These are phyloP conservation scores for Cyclotella kingstonii DNA, from an alignment of 108 stramenopile genomes.

Conservation along the genomic window DNA sequence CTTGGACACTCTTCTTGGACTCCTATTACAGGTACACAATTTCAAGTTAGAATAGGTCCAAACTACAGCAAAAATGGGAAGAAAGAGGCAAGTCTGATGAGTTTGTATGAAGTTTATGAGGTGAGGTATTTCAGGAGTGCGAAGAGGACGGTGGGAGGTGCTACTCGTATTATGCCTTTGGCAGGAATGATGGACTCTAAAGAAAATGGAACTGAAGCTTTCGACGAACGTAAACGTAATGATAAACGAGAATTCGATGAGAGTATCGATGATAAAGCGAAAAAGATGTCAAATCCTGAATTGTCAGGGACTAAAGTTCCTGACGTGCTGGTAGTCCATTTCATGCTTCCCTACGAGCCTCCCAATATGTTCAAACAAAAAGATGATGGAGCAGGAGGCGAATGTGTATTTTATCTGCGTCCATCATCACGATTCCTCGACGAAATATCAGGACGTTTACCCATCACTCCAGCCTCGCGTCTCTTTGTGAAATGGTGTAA, in stretches of 20 bases:
- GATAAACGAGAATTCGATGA: not conserved
- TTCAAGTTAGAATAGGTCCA: slow-evolving; percentile 47
- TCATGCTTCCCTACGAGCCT: slow-evolving; percentile 48
- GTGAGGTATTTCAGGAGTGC: slow-evolving; percentile 39
- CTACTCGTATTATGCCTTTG: slow-evolving; percentile 43
- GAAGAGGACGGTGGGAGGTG: slow-evolving; percentile 35
- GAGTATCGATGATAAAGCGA: not conserved
- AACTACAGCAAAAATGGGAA: slow-evolving; percentile 50
- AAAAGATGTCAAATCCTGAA: slow-evolving; percentile 20
- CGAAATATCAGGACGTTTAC: slow-evolving; percentile 37
- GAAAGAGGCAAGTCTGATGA: slow-evolving; percentile 28
- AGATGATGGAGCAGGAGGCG: slow-evolving; percentile 50
- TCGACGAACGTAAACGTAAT: not conserved
- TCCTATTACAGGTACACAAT: slow-evolving; percentile 35
- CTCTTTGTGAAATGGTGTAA: slow-evolving; percentile 54
- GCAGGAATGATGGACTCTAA: slow-evolving; percentile 9
- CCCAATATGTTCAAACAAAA: slow-evolving; percentile 49
- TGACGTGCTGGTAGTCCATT: slow-evolving; percentile 49
- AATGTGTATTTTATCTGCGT: slow-evolving; percentile 47
- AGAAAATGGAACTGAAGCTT: slow-evolving; percentile 4
- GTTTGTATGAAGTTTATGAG: slow-evolving; percentile 50
- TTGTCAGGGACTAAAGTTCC: slow-evolving; percentile 36
- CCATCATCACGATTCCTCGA: slow-evolving; percentile 47
- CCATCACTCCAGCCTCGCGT: slow-evolving; percentile 48
- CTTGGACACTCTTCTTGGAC: slow-evolving; percentile 39